A percentile compares a stretch with the other conserved stretches of the same genome.
Conservation (phyloP, 306 rosid genomes). For the Trifolium subterraneum region DNA sequence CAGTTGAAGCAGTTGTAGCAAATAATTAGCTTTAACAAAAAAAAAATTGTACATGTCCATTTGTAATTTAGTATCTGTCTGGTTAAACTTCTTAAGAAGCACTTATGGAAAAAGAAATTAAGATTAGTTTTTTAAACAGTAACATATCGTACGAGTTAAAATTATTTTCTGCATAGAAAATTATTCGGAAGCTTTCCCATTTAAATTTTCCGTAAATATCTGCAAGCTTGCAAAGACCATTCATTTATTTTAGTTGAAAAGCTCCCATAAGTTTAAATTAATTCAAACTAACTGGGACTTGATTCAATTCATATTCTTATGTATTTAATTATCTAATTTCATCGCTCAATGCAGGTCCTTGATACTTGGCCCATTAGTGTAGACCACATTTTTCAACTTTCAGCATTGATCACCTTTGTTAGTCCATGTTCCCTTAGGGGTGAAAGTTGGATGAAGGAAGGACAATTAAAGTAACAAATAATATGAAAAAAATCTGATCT, state of each 20-base stretch:
- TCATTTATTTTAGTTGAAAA: not conserved
- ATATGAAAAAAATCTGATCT: constrained; percentile 31
- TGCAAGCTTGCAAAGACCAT: not conserved
- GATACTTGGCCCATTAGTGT: constrained; percentile 32
- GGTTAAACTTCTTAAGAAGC: not conserved
- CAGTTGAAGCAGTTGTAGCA: too few relatives aligned
- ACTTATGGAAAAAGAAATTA: not conserved
- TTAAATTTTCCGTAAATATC: not conserved
- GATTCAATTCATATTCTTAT: constrained; percentile 6
- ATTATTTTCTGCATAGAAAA: not conserved
- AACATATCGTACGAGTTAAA: not conserved
- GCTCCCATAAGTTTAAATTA: not conserved
- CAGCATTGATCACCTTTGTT: constrained; percentile 34
- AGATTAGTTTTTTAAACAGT: not conserved
- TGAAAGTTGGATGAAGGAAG: constrained; percentile 40
- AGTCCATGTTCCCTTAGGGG: constrained; percentile 24
- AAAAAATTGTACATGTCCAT: too few relatives aligned
- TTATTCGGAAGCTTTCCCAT: not conserved
- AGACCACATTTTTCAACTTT: constrained; percentile 31
- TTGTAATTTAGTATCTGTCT: not conserved
- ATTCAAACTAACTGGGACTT: not conserved
- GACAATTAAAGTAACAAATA: constrained; percentile 37
- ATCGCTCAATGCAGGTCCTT: constrained; percentile 41
- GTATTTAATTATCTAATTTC: constrained; percentile 20
- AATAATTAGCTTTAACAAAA: too few relatives aligned